Evolutionary conservation across 148 eudicot genomes (phyloP).

Genomic region (Heliosperma pusillum): DNA sequence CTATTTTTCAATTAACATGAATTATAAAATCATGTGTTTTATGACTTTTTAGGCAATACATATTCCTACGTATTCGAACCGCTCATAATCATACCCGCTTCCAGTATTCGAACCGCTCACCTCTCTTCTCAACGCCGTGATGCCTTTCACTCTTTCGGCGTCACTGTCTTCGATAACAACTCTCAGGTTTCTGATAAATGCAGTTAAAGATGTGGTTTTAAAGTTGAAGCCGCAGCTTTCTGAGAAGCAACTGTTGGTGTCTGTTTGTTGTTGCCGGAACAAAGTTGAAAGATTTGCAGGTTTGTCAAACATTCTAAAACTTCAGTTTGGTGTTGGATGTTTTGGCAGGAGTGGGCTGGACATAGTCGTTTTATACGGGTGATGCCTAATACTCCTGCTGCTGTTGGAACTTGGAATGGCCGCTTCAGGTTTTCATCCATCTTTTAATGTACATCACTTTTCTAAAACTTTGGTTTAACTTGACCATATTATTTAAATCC

Average conservation of each 20-base stretch:
- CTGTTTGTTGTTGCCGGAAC: constrained; percentile 94
- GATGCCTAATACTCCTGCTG: constrained; percentile 97
- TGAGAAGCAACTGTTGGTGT: constrained; percentile 72
- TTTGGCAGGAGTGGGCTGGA: constrained; percentile 84
- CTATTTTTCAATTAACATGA: too few species aligned
- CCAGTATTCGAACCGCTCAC: constrained; percentile 77
- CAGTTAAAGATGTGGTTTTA: constrained; percentile 66
- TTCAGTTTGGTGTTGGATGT: constrained; percentile 1
- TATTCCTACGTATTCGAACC: too few species aligned
- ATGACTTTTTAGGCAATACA: too few species aligned
- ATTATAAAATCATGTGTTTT: too few species aligned
- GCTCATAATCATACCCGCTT: too few species aligned
- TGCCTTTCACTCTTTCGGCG: constrained; percentile 85
- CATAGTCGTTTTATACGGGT: constrained; percentile 80
- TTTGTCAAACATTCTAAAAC: too few species aligned
- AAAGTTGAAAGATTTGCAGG: constrained; percentile 82
- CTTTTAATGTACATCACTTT: background rate
- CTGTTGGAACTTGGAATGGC: constrained; percentile 85
- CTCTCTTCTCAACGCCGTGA: constrained; percentile 49
- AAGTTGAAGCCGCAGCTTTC: constrained; percentile 64
- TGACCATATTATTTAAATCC: too few species aligned
- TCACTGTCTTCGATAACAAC: constrained; percentile 57
- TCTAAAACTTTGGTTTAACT: too few species aligned
- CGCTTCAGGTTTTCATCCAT: constrained; percentile 56
- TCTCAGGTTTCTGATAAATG: constrained; percentile 35